Percentiles rank a stretch among this genome's conserved stretches.
These are phyloP conservation scores for Pyrrhoderma noxium DNA, from an alignment of 1,284 basidiomycete species.

Conservation along the genomic window DNA sequence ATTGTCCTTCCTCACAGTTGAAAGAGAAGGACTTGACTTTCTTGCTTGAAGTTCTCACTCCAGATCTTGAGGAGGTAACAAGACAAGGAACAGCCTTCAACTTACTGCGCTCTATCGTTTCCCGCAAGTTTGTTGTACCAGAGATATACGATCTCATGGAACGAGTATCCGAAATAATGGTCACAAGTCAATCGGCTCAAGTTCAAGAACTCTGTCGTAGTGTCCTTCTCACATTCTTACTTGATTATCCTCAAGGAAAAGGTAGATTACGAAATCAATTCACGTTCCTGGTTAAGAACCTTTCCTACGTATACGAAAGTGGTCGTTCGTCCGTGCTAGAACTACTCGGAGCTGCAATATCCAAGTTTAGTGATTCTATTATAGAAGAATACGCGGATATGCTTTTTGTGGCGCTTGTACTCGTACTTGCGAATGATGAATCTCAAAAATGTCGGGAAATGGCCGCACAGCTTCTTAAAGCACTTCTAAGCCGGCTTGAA, in stretches of 20 bases:
- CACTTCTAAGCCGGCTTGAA: conserved; percentile 64
- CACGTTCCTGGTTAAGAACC: conserved; percentile 89
- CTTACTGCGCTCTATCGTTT: conserved; percentile 87
- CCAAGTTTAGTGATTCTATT: conserved; percentile 78
- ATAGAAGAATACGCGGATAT: conserved; percentile 83
- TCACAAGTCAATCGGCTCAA: conserved; percentile 86
- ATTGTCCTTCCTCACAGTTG: conserved; percentile 72
- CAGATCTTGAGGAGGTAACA: conserved; percentile 92
- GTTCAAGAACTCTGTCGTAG: conserved; percentile 90
- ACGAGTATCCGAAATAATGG: conserved; percentile 88
- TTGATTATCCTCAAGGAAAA: conserved; percentile 97
- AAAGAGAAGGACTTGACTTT: conserved; percentile 87
- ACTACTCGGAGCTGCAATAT: conserved; percentile 73
- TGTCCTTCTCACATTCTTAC: conserved; percentile 87
- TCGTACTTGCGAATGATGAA: conserved; percentile 92
- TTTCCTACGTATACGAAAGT: conserved; percentile 87
- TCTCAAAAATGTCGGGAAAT: conserved; percentile 84
- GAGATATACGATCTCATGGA: conserved; percentile 99
- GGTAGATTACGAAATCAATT: conserved; percentile 84
- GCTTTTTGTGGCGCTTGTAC: conserved; percentile 87
- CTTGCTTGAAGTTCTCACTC: conserved; percentile 78
- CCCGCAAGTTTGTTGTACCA: conserved; percentile 87
- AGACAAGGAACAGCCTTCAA: conserved; percentile 86
- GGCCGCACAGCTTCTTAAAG: conserved; percentile 78
- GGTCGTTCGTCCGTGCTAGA: conserved; percentile 92